Conservation (phyloP, 768 basidiomycete species). For the Naganishia randhawae region DNA sequence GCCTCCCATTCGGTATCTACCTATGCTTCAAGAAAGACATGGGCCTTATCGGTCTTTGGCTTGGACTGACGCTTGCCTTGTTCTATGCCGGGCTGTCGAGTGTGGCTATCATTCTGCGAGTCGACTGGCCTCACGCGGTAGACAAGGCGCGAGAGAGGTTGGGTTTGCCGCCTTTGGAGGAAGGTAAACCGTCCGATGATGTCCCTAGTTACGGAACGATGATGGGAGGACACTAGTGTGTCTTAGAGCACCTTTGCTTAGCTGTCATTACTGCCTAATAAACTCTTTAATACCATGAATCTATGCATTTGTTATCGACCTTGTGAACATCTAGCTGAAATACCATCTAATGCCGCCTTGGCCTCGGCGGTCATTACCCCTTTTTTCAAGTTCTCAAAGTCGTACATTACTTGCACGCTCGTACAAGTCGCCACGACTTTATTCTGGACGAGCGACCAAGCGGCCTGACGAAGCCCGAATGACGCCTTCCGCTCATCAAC, state of each 20-base stretch:
- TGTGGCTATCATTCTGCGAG: slow-evolving; percentile 19
- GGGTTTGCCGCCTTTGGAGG: slow-evolving; percentile 21
- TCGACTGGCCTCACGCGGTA: slow-evolving; percentile 24
- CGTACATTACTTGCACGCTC: slow-evolving; percentile 29
- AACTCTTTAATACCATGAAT: background rate
- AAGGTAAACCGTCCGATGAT: slow-evolving; percentile 10
- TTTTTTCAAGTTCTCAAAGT: slow-evolving; percentile 23
- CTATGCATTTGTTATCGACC: too few relatives aligned
- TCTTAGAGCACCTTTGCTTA: background rate
- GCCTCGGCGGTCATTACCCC: slow-evolving; percentile 23
- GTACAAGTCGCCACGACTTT: slow-evolving; percentile 21
- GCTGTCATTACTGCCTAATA: too few relatives aligned
- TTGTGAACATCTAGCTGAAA: background rate
- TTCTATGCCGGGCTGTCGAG: slow-evolving; percentile 25
- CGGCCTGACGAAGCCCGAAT: slow-evolving; percentile 11
- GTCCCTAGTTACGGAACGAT: slow-evolving; percentile 18
- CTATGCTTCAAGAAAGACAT: slow-evolving; percentile 63
- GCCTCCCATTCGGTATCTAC: slow-evolving; percentile 76
- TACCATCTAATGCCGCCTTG: background rate
- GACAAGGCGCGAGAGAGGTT: slow-evolving; percentile 24
- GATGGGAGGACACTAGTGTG: slow-evolving; percentile 18
- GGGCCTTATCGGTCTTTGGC: slow-evolving; percentile 74
- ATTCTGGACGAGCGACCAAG: slow-evolving; percentile 22
- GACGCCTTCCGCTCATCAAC: slow-evolving; percentile 19
- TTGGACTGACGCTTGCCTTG: slow-evolving; percentile 57